phyloP scores from a whole-genome alignment of 2,329 filamentous ascomycete genomes.

The Hortaea sp. region DNA sequence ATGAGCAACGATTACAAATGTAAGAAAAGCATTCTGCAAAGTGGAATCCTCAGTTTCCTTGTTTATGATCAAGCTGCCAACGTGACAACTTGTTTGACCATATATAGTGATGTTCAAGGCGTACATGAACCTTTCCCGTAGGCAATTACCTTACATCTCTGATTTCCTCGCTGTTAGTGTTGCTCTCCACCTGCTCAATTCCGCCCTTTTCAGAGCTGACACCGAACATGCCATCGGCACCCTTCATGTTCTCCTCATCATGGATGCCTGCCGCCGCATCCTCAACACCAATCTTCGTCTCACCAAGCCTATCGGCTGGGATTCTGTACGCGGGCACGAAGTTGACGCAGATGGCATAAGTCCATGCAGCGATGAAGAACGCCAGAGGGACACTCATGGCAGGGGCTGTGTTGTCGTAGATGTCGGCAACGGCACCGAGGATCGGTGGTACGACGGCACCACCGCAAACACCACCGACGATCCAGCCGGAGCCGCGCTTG shows the following conservation, averaged over 20 bases:
- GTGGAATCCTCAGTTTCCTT: too few relatives aligned
- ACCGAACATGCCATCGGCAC: neutral
- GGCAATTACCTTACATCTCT: neutral
- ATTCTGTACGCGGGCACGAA: conserved; percentile 54
- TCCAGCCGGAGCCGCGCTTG: conserved; percentile 64
- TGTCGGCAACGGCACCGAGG: conserved; percentile 57
- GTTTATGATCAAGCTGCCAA: too few relatives aligned
- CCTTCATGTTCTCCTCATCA: conserved; percentile 19
- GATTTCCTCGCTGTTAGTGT: conserved; percentile 2
- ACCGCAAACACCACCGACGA: conserved; percentile 62
- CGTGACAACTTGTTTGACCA: too few relatives aligned
- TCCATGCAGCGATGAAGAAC: conserved; percentile 39
- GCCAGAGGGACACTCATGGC: conserved; percentile 56
- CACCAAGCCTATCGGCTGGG: conserved; percentile 48
- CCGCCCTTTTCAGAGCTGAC: conserved; percentile 8
- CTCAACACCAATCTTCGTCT: conserved; percentile 37
- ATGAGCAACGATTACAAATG: too few relatives aligned
- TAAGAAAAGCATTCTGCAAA: too few relatives aligned
- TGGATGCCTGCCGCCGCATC: conserved; percentile 12
- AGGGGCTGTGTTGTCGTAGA: conserved; percentile 47
- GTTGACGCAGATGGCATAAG: conserved; percentile 45
- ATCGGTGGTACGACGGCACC: conserved; percentile 66
- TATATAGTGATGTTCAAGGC: too few relatives aligned
- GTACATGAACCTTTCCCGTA: too few relatives aligned
- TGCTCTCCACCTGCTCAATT: conserved; percentile 7